phyloP scores from a whole-genome alignment of 371 early-diverging fungal genomes.

The Choanephora cucurbitarum region DNA sequence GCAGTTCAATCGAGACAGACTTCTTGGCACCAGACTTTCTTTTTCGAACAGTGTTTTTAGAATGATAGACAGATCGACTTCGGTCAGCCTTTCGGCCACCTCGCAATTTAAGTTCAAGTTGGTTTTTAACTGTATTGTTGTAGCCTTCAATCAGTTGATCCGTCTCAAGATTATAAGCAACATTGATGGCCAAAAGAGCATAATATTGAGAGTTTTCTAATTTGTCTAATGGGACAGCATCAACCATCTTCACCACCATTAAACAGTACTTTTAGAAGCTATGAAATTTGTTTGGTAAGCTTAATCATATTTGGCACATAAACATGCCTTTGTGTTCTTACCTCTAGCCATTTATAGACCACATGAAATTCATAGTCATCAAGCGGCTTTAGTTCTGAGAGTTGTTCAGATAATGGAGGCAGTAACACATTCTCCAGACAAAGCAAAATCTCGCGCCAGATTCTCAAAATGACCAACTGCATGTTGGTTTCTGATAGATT shows the following conservation, averaged over 20 bases:
- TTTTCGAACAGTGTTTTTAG: conserved; percentile 40
- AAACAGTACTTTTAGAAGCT: conserved; percentile 83
- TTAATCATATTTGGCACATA: neutral
- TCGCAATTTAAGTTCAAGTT: conserved; percentile 37
- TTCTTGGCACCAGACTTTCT: conserved; percentile 25
- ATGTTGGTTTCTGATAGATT: conserved; percentile 80
- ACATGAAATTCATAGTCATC: conserved; percentile 73
- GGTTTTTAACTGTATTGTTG: conserved; percentile 44
- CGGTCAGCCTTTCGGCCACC: conserved; percentile 47
- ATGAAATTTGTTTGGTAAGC: conserved; percentile 8
- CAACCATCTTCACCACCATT: conserved; percentile 85
- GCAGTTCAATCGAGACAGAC: conserved; percentile 37
- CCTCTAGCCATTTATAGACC: conserved; percentile 74
- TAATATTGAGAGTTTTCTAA: conserved; percentile 79
- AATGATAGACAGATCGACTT: conserved; percentile 47
- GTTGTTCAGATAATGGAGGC: conserved; percentile 77
- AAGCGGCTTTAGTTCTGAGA: conserved; percentile 62
- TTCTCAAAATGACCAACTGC: conserved; percentile 74
- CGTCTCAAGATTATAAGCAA: conserved; percentile 63
- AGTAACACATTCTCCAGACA: conserved; percentile 74
- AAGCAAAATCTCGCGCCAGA: conserved; percentile 86
- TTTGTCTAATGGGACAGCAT: conserved; percentile 73
- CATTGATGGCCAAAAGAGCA: conserved; percentile 61
- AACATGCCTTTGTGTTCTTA: conserved; percentile 22
- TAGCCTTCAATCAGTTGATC: conserved; percentile 67